phyloP scores from a whole-genome alignment of 2,329 filamentous ascomycete genomes.

The Fusarium camptoceras region DNA sequence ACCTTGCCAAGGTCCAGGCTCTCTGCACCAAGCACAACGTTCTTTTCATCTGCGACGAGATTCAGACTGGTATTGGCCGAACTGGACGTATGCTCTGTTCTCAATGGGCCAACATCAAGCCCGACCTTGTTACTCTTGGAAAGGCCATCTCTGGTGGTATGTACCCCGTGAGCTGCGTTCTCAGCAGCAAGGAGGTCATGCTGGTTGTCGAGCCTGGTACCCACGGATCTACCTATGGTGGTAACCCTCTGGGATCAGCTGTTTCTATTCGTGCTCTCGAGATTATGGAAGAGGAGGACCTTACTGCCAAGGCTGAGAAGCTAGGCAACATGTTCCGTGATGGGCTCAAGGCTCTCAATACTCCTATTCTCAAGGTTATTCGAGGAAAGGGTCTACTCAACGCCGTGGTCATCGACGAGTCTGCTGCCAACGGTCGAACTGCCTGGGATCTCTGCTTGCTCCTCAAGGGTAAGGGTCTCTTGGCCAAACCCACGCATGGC shows the following conservation, averaged over 20 bases:
- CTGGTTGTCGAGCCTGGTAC: slow-evolving; percentile 95
- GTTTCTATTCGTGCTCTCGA: slow-evolving; percentile 96
- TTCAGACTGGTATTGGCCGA: slow-evolving; percentile 96
- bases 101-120: slow-evolving; percentile 95
- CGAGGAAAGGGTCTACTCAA: slow-evolving; percentile 95
- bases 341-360: slow-evolving; percentile 79
- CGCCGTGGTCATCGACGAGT: slow-evolving; percentile 95
- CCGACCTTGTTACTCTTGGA: slow-evolving; percentile 92
- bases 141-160: slow-evolving; percentile 98
- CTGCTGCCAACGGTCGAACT: slow-evolving; percentile 82
- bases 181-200: slow-evolving; percentile 92
- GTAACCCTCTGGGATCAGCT: slow-evolving; percentile 94
- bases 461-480: slow-evolving; percentile 92
- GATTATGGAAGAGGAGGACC: slow-evolving; percentile 89
- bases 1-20: slow-evolving; percentile 81
- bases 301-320: slow-evolving; percentile 84
- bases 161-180: slow-evolving; percentile 97
- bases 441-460: slow-evolving; percentile 98
- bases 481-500: slow-evolving; percentile 98
- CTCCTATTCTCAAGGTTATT: slow-evolving; percentile 82
- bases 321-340: slow-evolving; percentile 87
- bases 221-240: slow-evolving; percentile 98
- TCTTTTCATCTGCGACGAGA: slow-evolving; percentile 96
- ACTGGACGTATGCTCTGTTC: slow-evolving; percentile 95
- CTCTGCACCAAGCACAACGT: slow-evolving; percentile 97